Base-by-base conservation (phyloP, 768 basidiomycete species). In the Calocybe indica region DNA sequence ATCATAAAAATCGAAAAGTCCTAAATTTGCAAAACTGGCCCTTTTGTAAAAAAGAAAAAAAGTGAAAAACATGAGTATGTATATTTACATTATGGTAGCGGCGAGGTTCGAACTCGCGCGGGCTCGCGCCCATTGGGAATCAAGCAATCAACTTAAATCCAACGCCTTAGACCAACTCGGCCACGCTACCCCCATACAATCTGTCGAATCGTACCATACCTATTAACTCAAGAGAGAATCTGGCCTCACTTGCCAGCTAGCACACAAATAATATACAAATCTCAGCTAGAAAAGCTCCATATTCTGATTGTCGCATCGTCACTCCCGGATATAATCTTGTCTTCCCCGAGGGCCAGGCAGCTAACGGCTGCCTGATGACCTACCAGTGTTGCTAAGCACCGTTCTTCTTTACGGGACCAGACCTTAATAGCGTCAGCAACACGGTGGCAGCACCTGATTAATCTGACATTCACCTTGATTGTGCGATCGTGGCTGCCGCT, bases 311-410 rank as follows among this genome's bases (percentile, higher is more conserved):
- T 85, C 14, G 87, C 81, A 58, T 96, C 94, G 60, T 97, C 94
- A 55, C 92, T 92, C 7, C 94, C 93, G n/a, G 92, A 94, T 7
- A 98, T 80, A 39, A 96, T 89, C 68, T 94, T 92, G 64, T 97
- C 95, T 63, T 97, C 94, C 2, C 88, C 88, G 9, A 98, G 76
- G 10, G 80, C 85, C 34, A 97, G 66, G 61, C 89, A 92, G 31
- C 90, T 95, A 45, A 98, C 94, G 1, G 96, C 92, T 34, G 90
- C 93, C 37, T 90, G 81, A 60, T 99, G 96, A 0, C 94, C 94
- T 34, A 94, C 88, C 5, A 98, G 76, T 1, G 95, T 99, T 34
- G 89, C 78, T 5, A 82, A 85, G 57, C 92, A 96, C 46, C 77
- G 79, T 11, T 88, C 89, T 52, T 92, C 83, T 54, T 97, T 93